Percentiles rank a stretch among this genome's conserved stretches.
These are phyloP conservation scores for Obelidium mucronatum DNA, from an alignment of 192 early-diverging fungal genomes.

Conservation along the genomic window DNA sequence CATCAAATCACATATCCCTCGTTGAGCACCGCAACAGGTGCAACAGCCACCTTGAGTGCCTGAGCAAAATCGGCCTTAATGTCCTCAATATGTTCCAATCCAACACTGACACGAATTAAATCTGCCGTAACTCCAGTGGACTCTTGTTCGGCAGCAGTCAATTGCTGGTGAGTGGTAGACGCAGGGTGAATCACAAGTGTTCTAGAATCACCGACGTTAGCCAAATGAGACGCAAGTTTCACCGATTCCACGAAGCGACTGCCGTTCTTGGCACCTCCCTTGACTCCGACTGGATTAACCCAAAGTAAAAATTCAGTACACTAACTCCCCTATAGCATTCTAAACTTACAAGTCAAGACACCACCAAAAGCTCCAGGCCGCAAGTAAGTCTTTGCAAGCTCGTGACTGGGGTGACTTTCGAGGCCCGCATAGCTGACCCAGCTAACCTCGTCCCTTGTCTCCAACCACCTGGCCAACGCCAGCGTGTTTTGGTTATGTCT, in stretches of 20 bases:
- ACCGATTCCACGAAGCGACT: constrained; percentile 77
- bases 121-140: constrained; percentile 80
- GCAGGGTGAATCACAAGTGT: constrained; percentile 89
- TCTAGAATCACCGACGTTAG: constrained; percentile 94
- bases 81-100: constrained; percentile 76
- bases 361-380: constrained; percentile 80
- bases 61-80: constrained; percentile 59
- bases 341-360: too few species aligned
- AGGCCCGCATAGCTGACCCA: constrained; percentile 94
- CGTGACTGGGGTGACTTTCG: constrained; percentile 77
- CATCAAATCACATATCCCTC: too few species aligned
- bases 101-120: constrained; percentile 84
- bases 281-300: constrained; percentile 57
- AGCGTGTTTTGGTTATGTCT: constrained; percentile 83
- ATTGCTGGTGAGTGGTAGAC: constrained; percentile 89
- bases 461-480: constrained; percentile 81
- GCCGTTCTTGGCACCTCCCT: constrained; percentile 63
- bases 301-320: too few species aligned
- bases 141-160: constrained; percentile 82
- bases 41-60: constrained; percentile 47
- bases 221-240: constrained; percentile 85
- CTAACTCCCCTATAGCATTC: too few species aligned
- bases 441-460: constrained; percentile 72
- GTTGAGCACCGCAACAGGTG: neutral
- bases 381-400: constrained; percentile 84